These are phyloP conservation scores for Leishmania gerbilli DNA, from an alignment of 208 protist genomes.

Conservation along the genomic window DNA sequence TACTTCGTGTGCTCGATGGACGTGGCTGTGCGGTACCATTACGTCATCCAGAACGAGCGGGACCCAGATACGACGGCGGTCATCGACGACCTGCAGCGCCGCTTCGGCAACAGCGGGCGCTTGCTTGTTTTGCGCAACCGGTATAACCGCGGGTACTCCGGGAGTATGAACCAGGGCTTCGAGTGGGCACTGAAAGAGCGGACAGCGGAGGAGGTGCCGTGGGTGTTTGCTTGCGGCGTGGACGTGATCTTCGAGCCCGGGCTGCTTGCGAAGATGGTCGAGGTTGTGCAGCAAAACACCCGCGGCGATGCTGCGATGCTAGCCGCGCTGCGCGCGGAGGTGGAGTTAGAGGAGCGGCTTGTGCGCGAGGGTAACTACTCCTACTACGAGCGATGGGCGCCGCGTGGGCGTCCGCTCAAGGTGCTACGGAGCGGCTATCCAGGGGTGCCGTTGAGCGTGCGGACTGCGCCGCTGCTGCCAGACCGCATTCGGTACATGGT, in stretches of 20 bases:
- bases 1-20: constrained; percentile 41
- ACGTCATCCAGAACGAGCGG: constrained; percentile 41
- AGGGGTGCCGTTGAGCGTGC: constrained; percentile 33
- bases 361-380: constrained; percentile 20
- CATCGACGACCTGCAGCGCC: constrained; percentile 31
- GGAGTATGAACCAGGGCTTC: constrained; percentile 42
- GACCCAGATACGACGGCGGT: constrained; percentile 21
- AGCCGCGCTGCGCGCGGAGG: constrained; percentile 28
- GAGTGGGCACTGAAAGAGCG: constrained; percentile 29
- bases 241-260: constrained; percentile 42
- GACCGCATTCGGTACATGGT: constrained; percentile 41
- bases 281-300: constrained; percentile 18
- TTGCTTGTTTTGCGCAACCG: constrained; percentile 35
- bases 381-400: constrained; percentile 35
- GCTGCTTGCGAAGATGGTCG: constrained; percentile 22
- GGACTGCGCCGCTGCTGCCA: constrained; percentile 38
- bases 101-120: constrained; percentile 37
- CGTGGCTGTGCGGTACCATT: constrained; percentile 42
- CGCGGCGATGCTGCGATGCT: constrained; percentile 32
- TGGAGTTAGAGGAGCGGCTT: constrained; percentile 33
- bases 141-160: constrained; percentile 43
- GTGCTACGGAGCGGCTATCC: constrained; percentile 40
- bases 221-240: constrained; percentile 35
- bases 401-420: constrained; percentile 31
- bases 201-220: constrained; percentile 36